Conservation (phyloP, 2,329 filamentous ascomycete species). For the Cryphonectria parasitica region DNA sequence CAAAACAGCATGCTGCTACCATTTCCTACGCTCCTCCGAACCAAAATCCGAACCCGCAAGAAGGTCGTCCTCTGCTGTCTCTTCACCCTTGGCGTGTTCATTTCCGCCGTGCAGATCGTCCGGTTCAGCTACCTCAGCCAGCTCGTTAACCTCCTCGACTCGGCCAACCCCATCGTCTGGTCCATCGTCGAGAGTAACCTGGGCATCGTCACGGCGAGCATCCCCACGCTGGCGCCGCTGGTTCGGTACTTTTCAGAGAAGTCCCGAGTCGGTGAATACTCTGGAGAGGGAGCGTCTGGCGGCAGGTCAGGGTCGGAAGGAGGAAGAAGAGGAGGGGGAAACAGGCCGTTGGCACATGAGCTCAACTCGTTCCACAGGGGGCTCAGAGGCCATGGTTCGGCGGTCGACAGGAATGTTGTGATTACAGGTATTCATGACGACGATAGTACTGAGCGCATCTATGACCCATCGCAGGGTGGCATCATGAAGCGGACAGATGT, state of each 20-base stretch:
- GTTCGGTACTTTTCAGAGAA: constrained; percentile 8
- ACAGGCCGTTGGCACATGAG: background rate
- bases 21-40: constrained; percentile 44
- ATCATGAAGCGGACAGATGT: constrained; percentile 11
- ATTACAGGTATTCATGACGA: background rate
- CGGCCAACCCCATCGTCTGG: constrained; percentile 39
- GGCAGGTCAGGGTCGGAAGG: background rate
- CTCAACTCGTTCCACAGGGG: background rate
- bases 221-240: constrained; percentile 14
- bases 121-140: constrained; percentile 53
- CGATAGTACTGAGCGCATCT: constrained; percentile 7
- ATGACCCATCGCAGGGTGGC: constrained; percentile 2
- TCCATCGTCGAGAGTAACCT: constrained; percentile 23
- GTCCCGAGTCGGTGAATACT: constrained; percentile 2
- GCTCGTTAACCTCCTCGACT: constrained; percentile 50
- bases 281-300: background rate
- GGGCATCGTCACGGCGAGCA: constrained; percentile 22
- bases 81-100: constrained; percentile 55
- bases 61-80: constrained; percentile 48
- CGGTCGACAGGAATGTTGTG: background rate
- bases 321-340: background rate
- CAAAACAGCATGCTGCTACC: constrained; percentile 44
- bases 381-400: background rate
- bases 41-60: constrained; percentile 38
- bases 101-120: constrained; percentile 55